Evolutionary conservation across 2,329 filamentous ascomycete species (phyloP).

Genomic region (Phyllosticta paracitricarpa): DNA sequence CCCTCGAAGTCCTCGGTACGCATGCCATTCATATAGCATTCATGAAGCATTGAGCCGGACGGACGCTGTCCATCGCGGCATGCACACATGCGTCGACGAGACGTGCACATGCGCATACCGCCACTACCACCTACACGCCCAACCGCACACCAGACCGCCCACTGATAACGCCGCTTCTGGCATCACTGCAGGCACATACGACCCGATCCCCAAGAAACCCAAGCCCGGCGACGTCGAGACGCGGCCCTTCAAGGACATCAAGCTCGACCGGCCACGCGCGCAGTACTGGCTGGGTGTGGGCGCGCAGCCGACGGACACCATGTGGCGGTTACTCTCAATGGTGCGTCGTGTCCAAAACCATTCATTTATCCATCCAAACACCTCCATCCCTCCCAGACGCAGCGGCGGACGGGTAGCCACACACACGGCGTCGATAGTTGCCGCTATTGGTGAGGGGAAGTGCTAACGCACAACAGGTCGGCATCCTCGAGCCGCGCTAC

Average conservation of each 20-base stretch:
- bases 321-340: slow-evolving; percentile 79
- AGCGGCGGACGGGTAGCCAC: too few relatives aligned
- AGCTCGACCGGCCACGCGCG: slow-evolving; percentile 69
- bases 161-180: background rate
- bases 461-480: slow-evolving; percentile 15
- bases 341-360: slow-evolving; percentile 34
- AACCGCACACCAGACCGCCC: background rate
- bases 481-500: slow-evolving; percentile 28
- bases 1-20: slow-evolving; percentile 78
- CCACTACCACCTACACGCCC: background rate
- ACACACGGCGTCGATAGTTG: background rate
- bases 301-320: slow-evolving; percentile 83
- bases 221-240: slow-evolving; percentile 38
- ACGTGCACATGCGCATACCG: background rate
- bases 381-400: background rate
- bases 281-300: slow-evolving; percentile 97
- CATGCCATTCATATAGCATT: slow-evolving; percentile 49
- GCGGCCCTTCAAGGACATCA: slow-evolving; percentile 80
- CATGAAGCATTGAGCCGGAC: slow-evolving; percentile 32
- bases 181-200: slow-evolving; percentile 49
- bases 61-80: background rate
- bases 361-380: background rate
- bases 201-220: slow-evolving; percentile 48
- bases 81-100: background rate
- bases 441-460: too few relatives aligned